A percentile compares a stretch with the other conserved stretches of the same genome.
Conservation (phyloP, 2,329 filamentous ascomycete genomes). For the Diaporthe vaccinii region DNA sequence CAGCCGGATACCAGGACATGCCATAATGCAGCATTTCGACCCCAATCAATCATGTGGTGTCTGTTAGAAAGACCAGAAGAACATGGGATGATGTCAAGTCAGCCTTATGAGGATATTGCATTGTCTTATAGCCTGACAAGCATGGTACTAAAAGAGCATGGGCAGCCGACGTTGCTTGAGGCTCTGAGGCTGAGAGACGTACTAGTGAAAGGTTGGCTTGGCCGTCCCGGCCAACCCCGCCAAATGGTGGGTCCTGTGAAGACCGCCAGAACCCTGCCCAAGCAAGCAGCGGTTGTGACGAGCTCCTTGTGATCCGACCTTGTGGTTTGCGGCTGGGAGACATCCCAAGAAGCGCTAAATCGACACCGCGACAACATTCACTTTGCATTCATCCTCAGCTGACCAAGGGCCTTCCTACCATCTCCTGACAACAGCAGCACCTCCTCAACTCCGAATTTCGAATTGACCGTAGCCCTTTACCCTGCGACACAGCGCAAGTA, state of each 20-base stretch:
- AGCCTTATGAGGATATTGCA: constrained; percentile 17
- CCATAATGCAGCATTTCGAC: background rate
- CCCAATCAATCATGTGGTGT: too few species aligned
- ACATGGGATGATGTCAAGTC: constrained; percentile 13
- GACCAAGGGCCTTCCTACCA: background rate
- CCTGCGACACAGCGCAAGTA: constrained; percentile 13
- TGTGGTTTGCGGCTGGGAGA: constrained; percentile 8
- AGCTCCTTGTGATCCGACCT: constrained; percentile 6
- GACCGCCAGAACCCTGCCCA: constrained; percentile 20
- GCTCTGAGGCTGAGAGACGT: constrained; percentile 4
- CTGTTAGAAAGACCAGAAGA: background rate
- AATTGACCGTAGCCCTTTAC: background rate
- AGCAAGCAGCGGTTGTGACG: background rate
- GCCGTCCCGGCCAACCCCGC: constrained; percentile 15
- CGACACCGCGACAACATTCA: background rate
- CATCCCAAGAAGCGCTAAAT: constrained; percentile 16
- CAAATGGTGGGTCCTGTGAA: background rate
- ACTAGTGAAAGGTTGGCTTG: background rate
- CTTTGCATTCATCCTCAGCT: constrained; percentile 11
- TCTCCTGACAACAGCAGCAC: background rate
- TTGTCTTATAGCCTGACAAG: constrained; percentile 11
- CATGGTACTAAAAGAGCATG: background rate
- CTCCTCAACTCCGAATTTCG: background rate
- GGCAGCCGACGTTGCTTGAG: constrained; percentile 12
- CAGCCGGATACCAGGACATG: too few species aligned